Evolutionary conservation across 225 moss, liverwort and hornwort species (phyloP).

Genomic region (Rhytidiadelphus loreus): DNA sequence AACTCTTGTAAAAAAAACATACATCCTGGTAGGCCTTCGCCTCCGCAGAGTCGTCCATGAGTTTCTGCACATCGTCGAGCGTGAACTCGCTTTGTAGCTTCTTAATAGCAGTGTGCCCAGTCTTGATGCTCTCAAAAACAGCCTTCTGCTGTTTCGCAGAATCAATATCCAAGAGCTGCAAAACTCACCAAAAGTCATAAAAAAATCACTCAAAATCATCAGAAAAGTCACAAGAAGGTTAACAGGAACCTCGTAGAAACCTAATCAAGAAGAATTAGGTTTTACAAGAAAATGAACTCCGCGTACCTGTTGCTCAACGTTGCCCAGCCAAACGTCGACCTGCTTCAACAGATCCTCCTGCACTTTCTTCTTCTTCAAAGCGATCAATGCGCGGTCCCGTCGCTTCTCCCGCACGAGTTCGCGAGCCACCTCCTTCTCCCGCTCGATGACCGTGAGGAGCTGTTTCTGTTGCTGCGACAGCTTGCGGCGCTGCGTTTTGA

Average conservation of each 20-base stretch:
- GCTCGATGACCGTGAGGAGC: conserved; percentile 68
- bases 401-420: conserved; percentile 67
- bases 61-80: conserved; percentile 81
- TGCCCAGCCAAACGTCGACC: conserved; percentile 85
- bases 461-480: conserved; percentile 63
- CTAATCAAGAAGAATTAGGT: neutral
- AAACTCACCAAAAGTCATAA: neutral
- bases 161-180: conserved; percentile 88
- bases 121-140: conserved; percentile 77
- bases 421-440: conserved; percentile 77
- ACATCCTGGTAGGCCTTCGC: conserved; percentile 93
- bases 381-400: conserved; percentile 73
- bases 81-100: conserved; percentile 78
- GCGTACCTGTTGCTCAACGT: conserved; percentile 53
- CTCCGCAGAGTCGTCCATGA: conserved; percentile 82
- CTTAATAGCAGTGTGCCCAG: conserved; percentile 69
- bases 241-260: neutral
- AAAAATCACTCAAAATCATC: neutral
- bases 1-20: neutral
- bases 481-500: conserved; percentile 84
- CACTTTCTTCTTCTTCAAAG: conserved; percentile 83
- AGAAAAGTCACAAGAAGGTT: neutral
- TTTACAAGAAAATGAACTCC: neutral
- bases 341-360: conserved; percentile 88
- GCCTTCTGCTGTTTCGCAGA: conserved; percentile 74